These are phyloP conservation scores for Metschnikowia kofuensis DNA, from an alignment of 805 yeast species.

Conservation along the genomic window DNA sequence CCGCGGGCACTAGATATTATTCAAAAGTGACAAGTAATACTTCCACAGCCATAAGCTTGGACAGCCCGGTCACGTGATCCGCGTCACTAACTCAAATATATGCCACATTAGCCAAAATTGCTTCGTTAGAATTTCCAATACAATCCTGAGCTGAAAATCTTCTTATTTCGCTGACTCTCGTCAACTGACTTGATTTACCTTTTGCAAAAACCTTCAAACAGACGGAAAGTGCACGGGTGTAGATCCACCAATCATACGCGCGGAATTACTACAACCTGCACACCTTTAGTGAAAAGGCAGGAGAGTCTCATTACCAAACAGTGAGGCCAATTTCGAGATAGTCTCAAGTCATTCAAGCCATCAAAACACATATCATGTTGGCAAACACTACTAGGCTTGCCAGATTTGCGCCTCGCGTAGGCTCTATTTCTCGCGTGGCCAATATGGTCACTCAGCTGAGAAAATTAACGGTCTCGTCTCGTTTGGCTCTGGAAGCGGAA, in stretches of 20 bases:
- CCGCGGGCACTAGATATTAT: no score
- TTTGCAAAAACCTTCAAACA: not conserved
- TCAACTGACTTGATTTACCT: no score
- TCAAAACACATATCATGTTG: constrained; percentile 12
- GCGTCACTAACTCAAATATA: no score
- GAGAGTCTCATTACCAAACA: not conserved
- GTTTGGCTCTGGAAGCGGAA: constrained; percentile 19
- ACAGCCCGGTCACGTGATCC: no score
- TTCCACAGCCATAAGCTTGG: no score
- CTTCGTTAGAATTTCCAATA: no score
- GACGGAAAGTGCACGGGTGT: constrained; percentile 5
- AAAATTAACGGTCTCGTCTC: constrained; percentile 4
- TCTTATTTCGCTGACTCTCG: no score
- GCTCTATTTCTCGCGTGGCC: constrained; percentile 6
- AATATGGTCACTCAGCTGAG: not conserved
- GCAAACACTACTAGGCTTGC: constrained; percentile 16
- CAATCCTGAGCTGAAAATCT: no score
- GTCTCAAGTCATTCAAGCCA: no score
- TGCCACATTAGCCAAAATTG: no score
- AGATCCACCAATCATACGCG: constrained; percentile 14
- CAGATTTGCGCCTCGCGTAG: constrained; percentile 9
- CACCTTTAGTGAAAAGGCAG: constrained; percentile 7
- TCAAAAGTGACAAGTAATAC: no score
- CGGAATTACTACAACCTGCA: constrained; percentile 19
- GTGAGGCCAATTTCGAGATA: no score